Conservation (phyloP, 169 alveolate species). For the Plasmodium inui region DNA sequence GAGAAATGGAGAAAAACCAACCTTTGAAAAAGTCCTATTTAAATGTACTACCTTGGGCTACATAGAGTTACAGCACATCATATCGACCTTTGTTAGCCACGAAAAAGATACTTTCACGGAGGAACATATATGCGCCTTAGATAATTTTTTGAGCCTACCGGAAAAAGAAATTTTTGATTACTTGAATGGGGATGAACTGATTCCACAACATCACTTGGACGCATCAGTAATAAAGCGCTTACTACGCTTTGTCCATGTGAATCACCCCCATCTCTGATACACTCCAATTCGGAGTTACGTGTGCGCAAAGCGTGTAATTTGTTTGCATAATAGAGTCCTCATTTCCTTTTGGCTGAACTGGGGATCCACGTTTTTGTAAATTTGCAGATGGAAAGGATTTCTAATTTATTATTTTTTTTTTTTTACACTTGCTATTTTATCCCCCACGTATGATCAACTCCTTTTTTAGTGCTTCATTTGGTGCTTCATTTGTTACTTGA, state of each 20-base stretch:
- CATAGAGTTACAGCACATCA: conserved; percentile 65
- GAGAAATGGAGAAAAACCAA: conserved; percentile 1
- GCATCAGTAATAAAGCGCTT: conserved; percentile 25
- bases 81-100: conserved; percentile 44
- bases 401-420: neutral
- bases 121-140: conserved; percentile 32
- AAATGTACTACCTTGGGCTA: conserved; percentile 35
- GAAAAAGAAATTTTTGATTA: conserved; percentile 72
- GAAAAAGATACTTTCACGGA: conserved; percentile 23
- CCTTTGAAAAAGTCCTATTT: conserved; percentile 45
- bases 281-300: neutral
- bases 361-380: neutral
- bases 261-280: conserved; percentile 60
- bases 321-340: neutral
- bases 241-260: conserved; percentile 49
- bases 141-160: conserved; percentile 38
- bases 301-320: neutral
- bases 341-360: neutral
- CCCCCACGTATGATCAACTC: neutral
- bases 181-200: conserved; percentile 32
- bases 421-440: neutral
- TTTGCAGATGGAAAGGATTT: neutral
- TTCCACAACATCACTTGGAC: conserved; percentile 28
- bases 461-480: neutral
- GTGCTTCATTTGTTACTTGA: neutral